Percentiles rank a stretch among this genome's conserved stretches.
Conservation (phyloP, 179 eudicot genomes). For the Beta lomatogona region DNA sequence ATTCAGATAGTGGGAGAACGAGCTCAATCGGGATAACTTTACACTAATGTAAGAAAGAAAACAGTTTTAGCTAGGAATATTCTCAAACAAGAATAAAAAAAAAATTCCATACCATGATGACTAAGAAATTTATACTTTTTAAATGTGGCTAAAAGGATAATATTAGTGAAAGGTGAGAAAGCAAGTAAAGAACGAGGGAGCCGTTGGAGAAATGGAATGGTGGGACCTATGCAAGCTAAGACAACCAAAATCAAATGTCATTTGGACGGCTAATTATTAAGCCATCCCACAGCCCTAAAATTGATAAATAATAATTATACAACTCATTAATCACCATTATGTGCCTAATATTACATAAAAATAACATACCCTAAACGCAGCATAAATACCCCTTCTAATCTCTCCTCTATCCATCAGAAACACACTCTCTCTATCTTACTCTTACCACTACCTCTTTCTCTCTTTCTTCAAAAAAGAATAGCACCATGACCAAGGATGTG, state of each 20-base stretch:
- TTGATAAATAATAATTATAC: background rate
- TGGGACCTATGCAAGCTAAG: constrained; percentile 35
- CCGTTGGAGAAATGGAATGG: constrained; percentile 19
- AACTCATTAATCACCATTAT: constrained; percentile 13
- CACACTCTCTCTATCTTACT: background rate
- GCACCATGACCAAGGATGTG: constrained; percentile 50
- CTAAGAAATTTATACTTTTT: background rate
- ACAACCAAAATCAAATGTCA: constrained; percentile 32
- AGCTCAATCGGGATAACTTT: no score
- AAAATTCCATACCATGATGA: background rate
- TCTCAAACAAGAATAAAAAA: background rate
- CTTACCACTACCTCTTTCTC: background rate
- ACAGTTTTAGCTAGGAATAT: background rate
- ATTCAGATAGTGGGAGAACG: no score
- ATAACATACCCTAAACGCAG: background rate
- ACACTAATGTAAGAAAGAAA: no score
- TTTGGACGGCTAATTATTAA: constrained; percentile 38
- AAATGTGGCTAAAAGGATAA: background rate
- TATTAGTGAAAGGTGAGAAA: constrained; percentile 7
- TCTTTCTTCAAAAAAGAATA: background rate
- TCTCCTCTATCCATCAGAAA: background rate
- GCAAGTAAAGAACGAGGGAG: constrained; percentile 15
- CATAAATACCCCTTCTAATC: constrained; percentile 23
- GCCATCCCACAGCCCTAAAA: constrained; percentile 3
- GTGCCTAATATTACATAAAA: background rate